Evolutionary conservation across 257 asterid species (phyloP).

Genomic region (Sherardia arvensis): DNA sequence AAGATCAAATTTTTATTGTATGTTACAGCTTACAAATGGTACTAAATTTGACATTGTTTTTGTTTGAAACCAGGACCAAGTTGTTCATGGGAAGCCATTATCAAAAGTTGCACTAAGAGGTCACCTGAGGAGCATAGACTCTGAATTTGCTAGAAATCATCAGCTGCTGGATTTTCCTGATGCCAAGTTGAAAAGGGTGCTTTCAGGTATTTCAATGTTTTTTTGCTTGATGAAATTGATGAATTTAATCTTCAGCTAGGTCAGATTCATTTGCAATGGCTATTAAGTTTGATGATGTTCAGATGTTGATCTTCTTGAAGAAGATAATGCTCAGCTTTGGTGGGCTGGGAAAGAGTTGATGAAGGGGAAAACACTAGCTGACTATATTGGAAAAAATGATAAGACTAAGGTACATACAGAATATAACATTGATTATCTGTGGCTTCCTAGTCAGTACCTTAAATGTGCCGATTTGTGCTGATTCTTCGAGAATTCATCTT

Average conservation of each 20-base stretch:
- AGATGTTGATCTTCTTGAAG: conserved; percentile 21
- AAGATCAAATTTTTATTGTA: background rate
- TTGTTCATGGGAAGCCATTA: conserved; percentile 21
- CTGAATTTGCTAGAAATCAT: conserved; percentile 6
- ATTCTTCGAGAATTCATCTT: background rate
- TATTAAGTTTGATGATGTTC: conserved; percentile 3
- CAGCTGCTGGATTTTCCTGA: conserved; percentile 15
- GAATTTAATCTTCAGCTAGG: background rate
- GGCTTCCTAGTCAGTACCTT: background rate
- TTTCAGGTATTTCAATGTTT: conserved; percentile 9
- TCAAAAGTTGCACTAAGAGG: conserved; percentile 17
- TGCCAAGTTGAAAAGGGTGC: conserved; percentile 10
- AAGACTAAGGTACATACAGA: conserved; percentile 23
- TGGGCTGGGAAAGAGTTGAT: conserved; percentile 27
- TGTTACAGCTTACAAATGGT: background rate
- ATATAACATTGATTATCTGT: too few species aligned
- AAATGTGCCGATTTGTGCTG: background rate
- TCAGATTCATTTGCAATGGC: background rate
- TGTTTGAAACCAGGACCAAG: conserved; percentile 23
- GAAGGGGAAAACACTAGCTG: conserved; percentile 17
- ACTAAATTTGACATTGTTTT: background rate
- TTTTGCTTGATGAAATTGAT: background rate
- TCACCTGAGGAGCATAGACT: conserved; percentile 18
- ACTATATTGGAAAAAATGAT: conserved; percentile 30
- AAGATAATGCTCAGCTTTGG: conserved; percentile 13